phyloP scores from a whole-genome alignment of 768 basidiomycete genomes.

The Megacollybia marginata region DNA sequence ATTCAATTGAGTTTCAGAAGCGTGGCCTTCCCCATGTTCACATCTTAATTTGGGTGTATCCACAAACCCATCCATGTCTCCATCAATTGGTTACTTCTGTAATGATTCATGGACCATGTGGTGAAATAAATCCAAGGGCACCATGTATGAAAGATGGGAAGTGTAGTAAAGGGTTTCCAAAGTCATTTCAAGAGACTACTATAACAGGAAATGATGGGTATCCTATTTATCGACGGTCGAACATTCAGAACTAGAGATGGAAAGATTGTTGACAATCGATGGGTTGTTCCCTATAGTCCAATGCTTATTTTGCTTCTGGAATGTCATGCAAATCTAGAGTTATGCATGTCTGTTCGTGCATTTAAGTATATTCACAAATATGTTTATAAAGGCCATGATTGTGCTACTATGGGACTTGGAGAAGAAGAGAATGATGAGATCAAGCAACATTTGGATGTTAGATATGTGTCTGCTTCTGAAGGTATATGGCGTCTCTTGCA shows the following conservation, averaged over 20 bases:
- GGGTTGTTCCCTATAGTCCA: background rate
- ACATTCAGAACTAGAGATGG: background rate
- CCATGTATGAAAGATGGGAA: background rate
- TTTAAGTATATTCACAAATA: no score
- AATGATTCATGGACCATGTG: background rate
- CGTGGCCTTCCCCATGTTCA: no score
- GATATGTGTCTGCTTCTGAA: conserved; percentile 27
- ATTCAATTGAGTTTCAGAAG: no score
- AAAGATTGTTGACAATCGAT: background rate
- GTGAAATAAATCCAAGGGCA: background rate
- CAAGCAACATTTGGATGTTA: no score
- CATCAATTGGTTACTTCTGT: background rate
- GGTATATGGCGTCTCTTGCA: conserved; percentile 31
- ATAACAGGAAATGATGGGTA: no score
- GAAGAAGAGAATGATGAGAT: conserved; percentile 1
- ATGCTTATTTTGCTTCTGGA: background rate
- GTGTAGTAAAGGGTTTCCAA: background rate
- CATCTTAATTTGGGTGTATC: no score
- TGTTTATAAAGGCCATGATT: no score
- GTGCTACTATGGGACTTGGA: background rate
- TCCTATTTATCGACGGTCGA: background rate
- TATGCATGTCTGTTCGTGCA: no score
- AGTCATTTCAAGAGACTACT: no score
- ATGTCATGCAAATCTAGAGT: no score
- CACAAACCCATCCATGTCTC: conserved; percentile 22